These are phyloP conservation scores for Solanum etuberosum DNA, from an alignment of 257 asterid species.

Conservation along the genomic window DNA sequence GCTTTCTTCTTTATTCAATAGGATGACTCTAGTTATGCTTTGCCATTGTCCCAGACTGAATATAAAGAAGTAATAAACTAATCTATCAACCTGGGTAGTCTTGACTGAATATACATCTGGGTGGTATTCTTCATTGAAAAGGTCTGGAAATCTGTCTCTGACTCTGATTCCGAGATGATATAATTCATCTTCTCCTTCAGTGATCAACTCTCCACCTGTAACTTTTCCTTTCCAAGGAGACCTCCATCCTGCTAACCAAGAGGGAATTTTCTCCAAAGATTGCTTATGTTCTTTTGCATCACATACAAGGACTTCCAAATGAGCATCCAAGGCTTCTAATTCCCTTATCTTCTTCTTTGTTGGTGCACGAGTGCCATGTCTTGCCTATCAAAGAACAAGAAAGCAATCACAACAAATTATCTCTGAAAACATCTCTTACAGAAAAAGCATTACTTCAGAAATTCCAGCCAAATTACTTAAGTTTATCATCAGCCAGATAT, in stretches of 20 bases:
- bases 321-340: constrained; percentile 53
- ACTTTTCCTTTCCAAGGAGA: constrained; percentile 91
- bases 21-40: background rate
- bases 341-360: constrained; percentile 76
- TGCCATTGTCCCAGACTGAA: background rate
- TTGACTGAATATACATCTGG: constrained; percentile 80
- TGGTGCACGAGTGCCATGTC: constrained; percentile 98
- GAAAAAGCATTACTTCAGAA: background rate
- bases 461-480: background rate
- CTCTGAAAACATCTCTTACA: background rate
- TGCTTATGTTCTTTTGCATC: constrained; percentile 37
- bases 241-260: constrained; percentile 77
- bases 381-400: constrained; percentile 40
- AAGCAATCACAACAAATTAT: background rate
- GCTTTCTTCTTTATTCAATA: background rate
- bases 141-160: constrained; percentile 52
- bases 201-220: constrained; percentile 77
- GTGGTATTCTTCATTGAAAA: constrained; percentile 71
- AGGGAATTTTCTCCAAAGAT: constrained; percentile 38
- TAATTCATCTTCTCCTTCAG: constrained; percentile 79
- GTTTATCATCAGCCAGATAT: background rate
- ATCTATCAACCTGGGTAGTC: constrained; percentile 69
- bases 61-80: background rate
- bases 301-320: constrained; percentile 43
- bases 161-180: constrained; percentile 76